Evolutionary conservation across 768 basidiomycete genomes (phyloP), one percentile per base, ranked within the genome.

Genomic region (Lactarius hengduanensis): DNA sequence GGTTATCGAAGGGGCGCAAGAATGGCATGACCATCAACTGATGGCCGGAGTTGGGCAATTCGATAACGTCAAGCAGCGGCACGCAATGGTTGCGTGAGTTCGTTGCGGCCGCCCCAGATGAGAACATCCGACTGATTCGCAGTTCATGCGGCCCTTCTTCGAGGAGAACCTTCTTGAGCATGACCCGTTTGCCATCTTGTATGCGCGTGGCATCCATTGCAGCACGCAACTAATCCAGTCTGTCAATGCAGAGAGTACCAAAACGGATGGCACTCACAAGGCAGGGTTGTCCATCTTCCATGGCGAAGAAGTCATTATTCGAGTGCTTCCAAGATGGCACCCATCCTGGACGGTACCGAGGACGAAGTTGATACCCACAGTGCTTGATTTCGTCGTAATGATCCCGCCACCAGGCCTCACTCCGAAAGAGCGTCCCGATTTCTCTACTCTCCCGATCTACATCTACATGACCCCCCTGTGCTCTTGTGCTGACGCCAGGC

Each of bases 61-160:
- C 53, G 4, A 73, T 62, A 11, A 73, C 50, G 9, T 73, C 73
- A n/a, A 71, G 50, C 0, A 74, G 30, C 0, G 65, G 69, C 0
- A 70, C 70, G 47, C 67, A 72, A 57, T 74, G 75, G 34, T 75
- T 75, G 3, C 70, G 66, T 10, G 74, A 59, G 32, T 71, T 67
- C 0, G 30, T 54, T 11, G 56, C 57, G 2, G 71, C 61, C 11
- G n/a, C 63, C 2, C 60, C 47, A n/a, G 59, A 60, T 6, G 62
- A 67, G 40, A 74, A 61, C 2, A 65, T 53, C 26, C 26, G 41
- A 6, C 55, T 16, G 5, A 71, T 67, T 2, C 8, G n/a, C 8
- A 65, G 13, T 22, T 74, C 71, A 9, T 66, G 16, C 0, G 61
- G 59, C 36, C 63, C 38, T n/a, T 58, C 62, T 0, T 63, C 67